Percentiles rank a stretch among this genome's conserved stretches.
Conservation (phyloP, 768 basidiomycete genomes). For the Lanmaoa pseudosensibilis region DNA sequence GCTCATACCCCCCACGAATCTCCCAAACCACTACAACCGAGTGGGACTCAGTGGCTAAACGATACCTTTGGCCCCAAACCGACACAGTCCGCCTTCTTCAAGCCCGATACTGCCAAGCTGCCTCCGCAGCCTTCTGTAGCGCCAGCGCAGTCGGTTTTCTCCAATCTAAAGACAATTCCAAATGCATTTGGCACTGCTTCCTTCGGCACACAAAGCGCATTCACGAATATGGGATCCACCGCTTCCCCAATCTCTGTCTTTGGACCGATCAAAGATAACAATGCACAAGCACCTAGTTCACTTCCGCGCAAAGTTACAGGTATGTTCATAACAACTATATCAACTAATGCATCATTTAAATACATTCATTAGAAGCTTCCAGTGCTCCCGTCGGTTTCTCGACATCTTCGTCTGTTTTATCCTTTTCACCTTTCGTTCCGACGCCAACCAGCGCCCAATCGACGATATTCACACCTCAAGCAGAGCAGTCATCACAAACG, state of each 20-base stretch:
- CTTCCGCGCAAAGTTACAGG: slow-evolving; percentile 10
- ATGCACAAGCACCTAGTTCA: not conserved
- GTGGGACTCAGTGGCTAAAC: slow-evolving; percentile 34
- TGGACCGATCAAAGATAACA: slow-evolving; percentile 1
- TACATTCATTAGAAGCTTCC: not conserved
- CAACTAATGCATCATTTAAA: not conserved
- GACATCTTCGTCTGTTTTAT: not conserved
- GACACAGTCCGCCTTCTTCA: slow-evolving; percentile 24
- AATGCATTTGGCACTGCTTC: slow-evolving; percentile 36
- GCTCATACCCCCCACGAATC: not conserved
- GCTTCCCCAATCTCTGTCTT: slow-evolving; percentile 8
- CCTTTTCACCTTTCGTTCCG: not conserved
- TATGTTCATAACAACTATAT: slow-evolving; percentile 2
- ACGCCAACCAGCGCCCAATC: not conserved
- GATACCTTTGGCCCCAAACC: slow-evolving; percentile 33
- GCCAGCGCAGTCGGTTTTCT: slow-evolving; percentile 33
- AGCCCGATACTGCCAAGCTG: slow-evolving; percentile 5
- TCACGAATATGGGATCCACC: slow-evolving; percentile 1
- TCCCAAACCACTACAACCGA: slow-evolving; percentile 23
- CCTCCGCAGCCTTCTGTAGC: slow-evolving; percentile 16
- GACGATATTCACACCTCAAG: not conserved
- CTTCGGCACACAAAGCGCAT: slow-evolving; percentile 14
- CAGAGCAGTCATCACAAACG: not conserved
- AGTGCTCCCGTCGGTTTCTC: not conserved
- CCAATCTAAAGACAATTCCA: slow-evolving; percentile 32